A percentile compares a stretch with the other conserved stretches of the same genome.
Evolutionary conservation across 495 filamentous ascomycete species (phyloP).

Genomic region (Entonaema liquescens): DNA sequence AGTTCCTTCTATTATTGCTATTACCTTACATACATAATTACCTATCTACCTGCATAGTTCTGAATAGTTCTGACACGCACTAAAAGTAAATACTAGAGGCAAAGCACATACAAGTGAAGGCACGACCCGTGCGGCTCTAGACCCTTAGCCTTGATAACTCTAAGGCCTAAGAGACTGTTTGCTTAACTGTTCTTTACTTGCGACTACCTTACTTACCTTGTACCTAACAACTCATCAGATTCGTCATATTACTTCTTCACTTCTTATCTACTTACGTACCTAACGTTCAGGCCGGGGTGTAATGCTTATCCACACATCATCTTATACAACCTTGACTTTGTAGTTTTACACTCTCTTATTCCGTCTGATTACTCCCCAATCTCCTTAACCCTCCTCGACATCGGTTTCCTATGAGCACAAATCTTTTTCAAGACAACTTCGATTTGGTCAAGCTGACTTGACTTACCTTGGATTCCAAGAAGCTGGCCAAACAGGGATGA

Average conservation of each 20-base stretch:
- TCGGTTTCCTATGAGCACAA: not conserved
- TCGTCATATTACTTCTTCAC: not conserved
- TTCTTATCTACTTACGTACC: not conserved
- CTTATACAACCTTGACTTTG: not conserved
- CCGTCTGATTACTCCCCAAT: not conserved
- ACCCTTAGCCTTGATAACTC: not conserved
- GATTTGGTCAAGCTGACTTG: not conserved
- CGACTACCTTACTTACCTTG: not conserved
- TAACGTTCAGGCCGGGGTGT: not conserved
- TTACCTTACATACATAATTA: too few species aligned
- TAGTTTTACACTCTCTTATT: not conserved
- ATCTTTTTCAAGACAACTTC: not conserved
- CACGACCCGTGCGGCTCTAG: not conserved
- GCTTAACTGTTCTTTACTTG: not conserved
- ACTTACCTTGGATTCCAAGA: not conserved
- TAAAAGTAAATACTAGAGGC: not conserved
- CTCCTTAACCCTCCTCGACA: not conserved
- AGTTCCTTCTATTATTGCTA: not conserved
- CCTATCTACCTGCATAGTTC: not conserved
- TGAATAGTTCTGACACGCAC: constrained; percentile 1
- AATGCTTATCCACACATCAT: not conserved
- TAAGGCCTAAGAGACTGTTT: not conserved
- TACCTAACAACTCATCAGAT: not conserved
- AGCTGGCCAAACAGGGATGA: constrained; percentile 19
- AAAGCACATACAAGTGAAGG: not conserved